Conservation (phyloP, 2,329 filamentous ascomycete species). For the Microsporum audouinii region DNA sequence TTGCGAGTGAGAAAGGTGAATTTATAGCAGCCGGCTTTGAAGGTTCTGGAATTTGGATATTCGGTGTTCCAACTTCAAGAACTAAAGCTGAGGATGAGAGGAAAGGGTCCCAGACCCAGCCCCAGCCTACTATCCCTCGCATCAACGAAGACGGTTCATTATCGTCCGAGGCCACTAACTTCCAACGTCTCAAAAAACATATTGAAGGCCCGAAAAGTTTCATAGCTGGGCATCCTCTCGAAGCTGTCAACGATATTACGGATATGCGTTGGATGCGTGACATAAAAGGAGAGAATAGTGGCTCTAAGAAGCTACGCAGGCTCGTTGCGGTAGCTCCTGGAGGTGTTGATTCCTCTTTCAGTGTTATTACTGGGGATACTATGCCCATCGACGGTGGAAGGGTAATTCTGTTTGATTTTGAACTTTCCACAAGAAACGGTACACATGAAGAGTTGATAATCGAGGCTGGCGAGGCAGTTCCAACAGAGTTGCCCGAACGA, state of each 20-base stretch:
- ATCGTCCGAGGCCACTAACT: conserved; percentile 17
- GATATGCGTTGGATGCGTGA: conserved; percentile 59
- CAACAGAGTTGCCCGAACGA: conserved; percentile 62
- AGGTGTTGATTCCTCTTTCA: conserved; percentile 45
- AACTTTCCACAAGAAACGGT: conserved; percentile 49
- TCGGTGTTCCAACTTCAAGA: conserved; percentile 58
- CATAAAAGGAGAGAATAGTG: conserved; percentile 26
- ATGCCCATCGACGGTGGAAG: conserved; percentile 70
- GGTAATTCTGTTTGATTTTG: conserved; percentile 62
- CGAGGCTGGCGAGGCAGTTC: conserved; percentile 59
- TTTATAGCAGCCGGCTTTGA: conserved; percentile 64
- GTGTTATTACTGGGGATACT: conserved; percentile 55
- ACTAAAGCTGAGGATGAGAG: not conserved
- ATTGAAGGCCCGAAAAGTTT: conserved; percentile 51
- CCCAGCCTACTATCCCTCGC: conserved; percentile 12
- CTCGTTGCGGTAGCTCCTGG: conserved; percentile 64
- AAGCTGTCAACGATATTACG: conserved; percentile 54
- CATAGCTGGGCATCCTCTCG: conserved; percentile 54
- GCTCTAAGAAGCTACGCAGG: conserved; percentile 22
- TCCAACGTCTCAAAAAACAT: conserved; percentile 25
- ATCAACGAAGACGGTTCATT: conserved; percentile 12
- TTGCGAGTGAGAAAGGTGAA: conserved; percentile 57
- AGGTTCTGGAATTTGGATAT: conserved; percentile 63
- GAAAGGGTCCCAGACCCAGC: not conserved
- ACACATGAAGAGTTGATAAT: conserved; percentile 50